A percentile compares a stretch with the other conserved stretches of the same genome.
phyloP scores from a whole-genome alignment of 2,329 filamentous ascomycete genomes.

The Dendrostoma leiphaemia region DNA sequence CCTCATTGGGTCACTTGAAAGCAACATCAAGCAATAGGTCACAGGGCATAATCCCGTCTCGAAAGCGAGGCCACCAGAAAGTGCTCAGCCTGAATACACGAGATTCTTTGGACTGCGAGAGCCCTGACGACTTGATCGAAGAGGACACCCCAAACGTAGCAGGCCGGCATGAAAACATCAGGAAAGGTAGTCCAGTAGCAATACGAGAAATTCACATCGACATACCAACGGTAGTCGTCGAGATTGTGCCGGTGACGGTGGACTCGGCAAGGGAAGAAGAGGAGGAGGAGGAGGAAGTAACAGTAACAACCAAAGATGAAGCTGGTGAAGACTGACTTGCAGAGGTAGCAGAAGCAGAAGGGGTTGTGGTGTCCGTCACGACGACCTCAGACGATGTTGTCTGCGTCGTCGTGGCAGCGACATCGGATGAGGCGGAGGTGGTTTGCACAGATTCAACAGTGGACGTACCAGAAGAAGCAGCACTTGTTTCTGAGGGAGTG shows the following conservation, averaged over 20 bases:
- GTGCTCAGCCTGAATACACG: too few relatives aligned
- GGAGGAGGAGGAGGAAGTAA: slow-evolving; percentile 14
- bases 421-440: slow-evolving; percentile 21
- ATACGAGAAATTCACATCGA: neutral
- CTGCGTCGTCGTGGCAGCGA: slow-evolving; percentile 27
- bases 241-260: neutral
- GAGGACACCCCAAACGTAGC: too few relatives aligned
- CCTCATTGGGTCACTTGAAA: neutral
- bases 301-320: slow-evolving; percentile 20
- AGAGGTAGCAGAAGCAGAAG: slow-evolving; percentile 18
- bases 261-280: slow-evolving; percentile 6
- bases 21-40: neutral
- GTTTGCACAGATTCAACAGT: slow-evolving; percentile 13
- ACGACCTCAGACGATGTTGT: slow-evolving; percentile 25
- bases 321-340: slow-evolving; percentile 22
- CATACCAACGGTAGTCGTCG: slow-evolving; percentile 11
- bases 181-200: neutral
- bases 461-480: slow-evolving; percentile 30
- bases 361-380: slow-evolving; percentile 16
- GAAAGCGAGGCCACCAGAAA: too few relatives aligned
- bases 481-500: slow-evolving; percentile 14
- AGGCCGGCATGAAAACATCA: neutral
- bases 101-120: too few relatives aligned
- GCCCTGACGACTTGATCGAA: too few relatives aligned
- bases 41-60: too few relatives aligned